phyloP scores from a whole-genome alignment of 345 rosid genomes.

The Gossypium anomalum region DNA sequence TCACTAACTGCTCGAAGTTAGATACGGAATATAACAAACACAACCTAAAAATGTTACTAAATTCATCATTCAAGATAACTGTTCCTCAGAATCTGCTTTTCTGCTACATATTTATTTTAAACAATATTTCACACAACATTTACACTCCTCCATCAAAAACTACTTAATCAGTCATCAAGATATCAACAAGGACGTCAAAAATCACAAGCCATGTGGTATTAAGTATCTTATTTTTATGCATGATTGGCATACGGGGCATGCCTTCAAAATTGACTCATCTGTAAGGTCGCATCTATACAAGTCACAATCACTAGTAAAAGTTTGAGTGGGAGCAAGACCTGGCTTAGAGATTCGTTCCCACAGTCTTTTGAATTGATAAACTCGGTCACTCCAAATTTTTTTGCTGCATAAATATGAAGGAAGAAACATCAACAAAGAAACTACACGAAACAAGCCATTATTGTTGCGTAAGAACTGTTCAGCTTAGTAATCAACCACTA shows the following conservation, averaged over 20 bases:
- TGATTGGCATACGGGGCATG: not conserved
- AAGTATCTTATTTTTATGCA: not conserved
- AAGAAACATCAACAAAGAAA: slow-evolving; percentile 10
- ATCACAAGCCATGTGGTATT: not conserved
- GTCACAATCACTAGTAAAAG: not conserved
- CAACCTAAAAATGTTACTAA: too few relatives aligned
- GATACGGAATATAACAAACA: not conserved
- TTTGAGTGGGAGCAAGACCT: slow-evolving; percentile 33
- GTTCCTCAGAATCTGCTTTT: not conserved
- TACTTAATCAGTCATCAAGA: not conserved
- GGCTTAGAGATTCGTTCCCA: slow-evolving; percentile 48
- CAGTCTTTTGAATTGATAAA: slow-evolving; percentile 50
- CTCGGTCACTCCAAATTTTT: slow-evolving; percentile 70
- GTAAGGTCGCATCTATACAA: not conserved
- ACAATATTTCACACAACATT: not conserved
- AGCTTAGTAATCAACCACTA: not conserved
- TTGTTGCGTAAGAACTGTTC: not conserved
- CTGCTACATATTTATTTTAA: too few relatives aligned
- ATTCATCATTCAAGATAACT: not conserved
- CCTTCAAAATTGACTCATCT: not conserved
- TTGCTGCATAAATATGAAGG: slow-evolving; percentile 33
- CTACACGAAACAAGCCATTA: not conserved
- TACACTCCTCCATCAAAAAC: not conserved
- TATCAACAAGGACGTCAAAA: not conserved
- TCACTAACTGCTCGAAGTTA: slow-evolving; percentile 21